Percentiles rank a stretch among this genome's conserved stretches.
These are phyloP conservation scores for Candida yuanshanica DNA, from an alignment of 805 yeast species.

Conservation along the genomic window DNA sequence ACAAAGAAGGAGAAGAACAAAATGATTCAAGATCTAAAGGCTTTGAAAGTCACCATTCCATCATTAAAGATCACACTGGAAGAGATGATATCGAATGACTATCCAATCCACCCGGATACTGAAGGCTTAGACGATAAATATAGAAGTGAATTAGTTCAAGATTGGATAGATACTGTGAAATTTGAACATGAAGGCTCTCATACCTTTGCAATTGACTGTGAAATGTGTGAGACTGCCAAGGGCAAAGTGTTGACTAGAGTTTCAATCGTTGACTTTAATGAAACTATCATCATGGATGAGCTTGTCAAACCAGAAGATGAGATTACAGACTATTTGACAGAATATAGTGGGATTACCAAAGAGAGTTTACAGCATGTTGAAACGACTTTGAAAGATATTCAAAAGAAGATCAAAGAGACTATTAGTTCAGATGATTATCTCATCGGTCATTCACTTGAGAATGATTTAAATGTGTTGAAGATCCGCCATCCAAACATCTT, in stretches of 20 bases:
- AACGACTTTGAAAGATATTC: constrained; percentile 64
- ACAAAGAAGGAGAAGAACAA: constrained; percentile 49
- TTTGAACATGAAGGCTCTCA: constrained; percentile 55
- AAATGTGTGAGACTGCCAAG: constrained; percentile 67
- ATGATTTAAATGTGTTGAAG: constrained; percentile 68
- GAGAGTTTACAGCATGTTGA: constrained; percentile 58
- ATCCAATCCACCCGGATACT: constrained; percentile 53
- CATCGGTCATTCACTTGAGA: constrained; percentile 87
- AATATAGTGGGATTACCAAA: constrained; percentile 81
- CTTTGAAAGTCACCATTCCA: constrained; percentile 34
- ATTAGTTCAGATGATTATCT: constrained; percentile 57
- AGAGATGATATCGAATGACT: constrained; percentile 44
- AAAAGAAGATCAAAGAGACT: constrained; percentile 41
- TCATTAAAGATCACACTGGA: constrained; percentile 49
- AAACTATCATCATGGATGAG: constrained; percentile 59
- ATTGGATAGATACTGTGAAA: constrained; percentile 49
- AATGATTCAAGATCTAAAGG: constrained; percentile 25
- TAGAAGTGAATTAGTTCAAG: constrained; percentile 17
- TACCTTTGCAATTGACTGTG: constrained; percentile 86
- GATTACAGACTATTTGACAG: constrained; percentile 76
- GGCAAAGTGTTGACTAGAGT: constrained; percentile 74
- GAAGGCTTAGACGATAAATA: constrained; percentile 10
- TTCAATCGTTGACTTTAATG: constrained; percentile 62
- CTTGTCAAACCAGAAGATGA: constrained; percentile 72
- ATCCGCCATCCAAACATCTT: constrained; percentile 68